Evolutionary conservation across 2,329 filamentous ascomycete genomes (phyloP).

Genomic region (Colletotrichum sp.): DNA sequence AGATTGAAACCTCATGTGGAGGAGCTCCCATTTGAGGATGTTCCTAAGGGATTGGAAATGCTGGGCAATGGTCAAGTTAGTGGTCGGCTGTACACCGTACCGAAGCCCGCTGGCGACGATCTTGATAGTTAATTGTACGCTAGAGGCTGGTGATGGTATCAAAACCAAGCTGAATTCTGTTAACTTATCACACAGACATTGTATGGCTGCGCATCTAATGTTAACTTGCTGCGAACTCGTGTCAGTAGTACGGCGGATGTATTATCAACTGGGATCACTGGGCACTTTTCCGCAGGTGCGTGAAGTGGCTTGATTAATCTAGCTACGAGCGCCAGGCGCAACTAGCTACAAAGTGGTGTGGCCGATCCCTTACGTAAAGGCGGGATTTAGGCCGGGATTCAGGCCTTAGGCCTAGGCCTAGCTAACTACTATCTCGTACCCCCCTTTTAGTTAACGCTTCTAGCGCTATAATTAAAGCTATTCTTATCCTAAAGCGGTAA

Average conservation of each 20-base stretch:
- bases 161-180: not conserved
- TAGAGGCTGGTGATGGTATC: not conserved
- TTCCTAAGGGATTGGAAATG: not conserved
- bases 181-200: not conserved
- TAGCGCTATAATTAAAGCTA: no score
- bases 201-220: not conserved
- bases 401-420: fast-evolving
- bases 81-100: not conserved
- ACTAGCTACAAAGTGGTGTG: no score
- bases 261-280: not conserved
- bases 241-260: not conserved
- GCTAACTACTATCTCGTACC: no score
- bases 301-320: no score
- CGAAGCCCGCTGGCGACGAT: not conserved
- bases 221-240: not conserved
- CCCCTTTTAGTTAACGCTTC: no score
- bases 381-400: no score
- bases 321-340: no score
- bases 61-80: not conserved
- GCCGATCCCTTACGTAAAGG: no score
- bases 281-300: not conserved
- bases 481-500: no score
- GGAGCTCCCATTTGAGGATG: not conserved
- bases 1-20: not conserved
- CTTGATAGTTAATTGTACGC: not conserved